Percentiles rank a stretch among this genome's conserved stretches.
Evolutionary conservation across 75 land plant species (phyloP).

Genomic region (Gnetum montanum): DNA sequence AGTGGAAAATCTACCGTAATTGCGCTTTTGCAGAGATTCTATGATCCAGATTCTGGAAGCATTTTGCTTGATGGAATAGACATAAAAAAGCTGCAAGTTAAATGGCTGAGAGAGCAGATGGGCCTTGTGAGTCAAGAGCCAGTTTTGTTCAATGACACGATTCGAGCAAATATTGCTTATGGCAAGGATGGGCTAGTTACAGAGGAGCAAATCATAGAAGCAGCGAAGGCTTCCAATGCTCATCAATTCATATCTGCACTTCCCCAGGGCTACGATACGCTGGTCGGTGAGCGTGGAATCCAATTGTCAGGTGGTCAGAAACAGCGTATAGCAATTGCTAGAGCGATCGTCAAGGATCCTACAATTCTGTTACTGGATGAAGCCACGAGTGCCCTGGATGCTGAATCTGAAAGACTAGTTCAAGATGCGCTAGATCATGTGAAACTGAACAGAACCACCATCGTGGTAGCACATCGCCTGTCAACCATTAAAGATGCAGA

Average conservation of each 20-base stretch:
- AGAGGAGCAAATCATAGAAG: constrained; percentile 8
- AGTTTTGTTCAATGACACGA: constrained; percentile 19
- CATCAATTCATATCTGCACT: constrained; percentile 46
- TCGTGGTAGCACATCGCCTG: constrained; percentile 30
- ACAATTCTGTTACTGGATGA: constrained; percentile 32
- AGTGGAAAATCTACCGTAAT: constrained; percentile 49
- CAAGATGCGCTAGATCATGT: constrained; percentile 34
- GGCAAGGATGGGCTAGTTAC: constrained; percentile 22
- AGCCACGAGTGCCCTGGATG: constrained; percentile 40
- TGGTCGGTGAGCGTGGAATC: constrained; percentile 31
- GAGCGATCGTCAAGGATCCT: constrained; percentile 31
- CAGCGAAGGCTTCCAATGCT: constrained; percentile 40
- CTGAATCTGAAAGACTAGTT: constrained; percentile 27
- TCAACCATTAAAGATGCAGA: constrained; percentile 31
- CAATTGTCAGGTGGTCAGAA: constrained; percentile 44
- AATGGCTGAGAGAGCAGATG: constrained; percentile 47
- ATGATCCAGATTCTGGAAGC: constrained; percentile 35
- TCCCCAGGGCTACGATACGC: constrained; percentile 45
- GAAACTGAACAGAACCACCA: constrained; percentile 24
- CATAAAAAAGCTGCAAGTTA: constrained; percentile 22
- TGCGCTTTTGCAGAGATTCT: constrained; percentile 41
- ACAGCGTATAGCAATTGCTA: constrained; percentile 35
- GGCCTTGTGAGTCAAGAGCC: constrained; percentile 51
- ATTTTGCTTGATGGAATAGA: constrained; percentile 44
- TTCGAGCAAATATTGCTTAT: constrained; percentile 12